A percentile compares a stretch with the other conserved stretches of the same genome.
These are phyloP conservation scores for Coix lacrymajobi DNA, from an alignment of 176 grass and related monocot species.

Conservation along the genomic window DNA sequence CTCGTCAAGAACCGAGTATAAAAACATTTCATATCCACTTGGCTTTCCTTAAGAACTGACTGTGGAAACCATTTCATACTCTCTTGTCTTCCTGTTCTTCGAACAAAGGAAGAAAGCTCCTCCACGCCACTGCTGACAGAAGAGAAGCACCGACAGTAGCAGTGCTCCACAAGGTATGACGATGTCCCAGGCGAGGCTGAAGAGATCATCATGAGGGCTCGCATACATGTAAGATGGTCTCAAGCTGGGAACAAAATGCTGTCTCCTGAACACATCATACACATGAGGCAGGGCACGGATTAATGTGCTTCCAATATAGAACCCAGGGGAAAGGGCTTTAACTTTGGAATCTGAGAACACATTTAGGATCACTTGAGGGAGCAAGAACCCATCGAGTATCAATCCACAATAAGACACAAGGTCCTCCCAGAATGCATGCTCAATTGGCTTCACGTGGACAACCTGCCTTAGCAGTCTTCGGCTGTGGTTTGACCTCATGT, in stretches of 20 bases:
- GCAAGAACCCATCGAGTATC: constrained; percentile 72
- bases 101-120: constrained; percentile 61
- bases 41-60: constrained; percentile 29
- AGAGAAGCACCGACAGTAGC: constrained; percentile 42
- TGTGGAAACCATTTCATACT: constrained; percentile 59
- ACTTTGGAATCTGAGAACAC: constrained; percentile 57
- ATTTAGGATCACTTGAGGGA: constrained; percentile 76
- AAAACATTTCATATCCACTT: constrained; percentile 38
- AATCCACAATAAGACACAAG: constrained; percentile 57
- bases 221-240: constrained; percentile 67
- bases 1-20: constrained; percentile 15
- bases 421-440: constrained; percentile 55
- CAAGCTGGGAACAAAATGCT: constrained; percentile 27
- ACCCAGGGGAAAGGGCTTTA: constrained; percentile 45
- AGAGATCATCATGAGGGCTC: constrained; percentile 48
- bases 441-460: not conserved
- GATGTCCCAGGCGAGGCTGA: constrained; percentile 64
- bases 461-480: constrained; percentile 18
- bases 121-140: constrained; percentile 57
- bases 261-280: constrained; percentile 59
- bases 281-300: constrained; percentile 62
- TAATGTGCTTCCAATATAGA: constrained; percentile 64
- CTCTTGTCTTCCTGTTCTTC: constrained; percentile 27
- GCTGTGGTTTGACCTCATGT: constrained; percentile 29
- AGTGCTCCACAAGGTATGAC: constrained; percentile 57